Evolutionary conservation across 1,284 basidiomycete species (phyloP).

Genomic region (Ceratobasidium sp.): DNA sequence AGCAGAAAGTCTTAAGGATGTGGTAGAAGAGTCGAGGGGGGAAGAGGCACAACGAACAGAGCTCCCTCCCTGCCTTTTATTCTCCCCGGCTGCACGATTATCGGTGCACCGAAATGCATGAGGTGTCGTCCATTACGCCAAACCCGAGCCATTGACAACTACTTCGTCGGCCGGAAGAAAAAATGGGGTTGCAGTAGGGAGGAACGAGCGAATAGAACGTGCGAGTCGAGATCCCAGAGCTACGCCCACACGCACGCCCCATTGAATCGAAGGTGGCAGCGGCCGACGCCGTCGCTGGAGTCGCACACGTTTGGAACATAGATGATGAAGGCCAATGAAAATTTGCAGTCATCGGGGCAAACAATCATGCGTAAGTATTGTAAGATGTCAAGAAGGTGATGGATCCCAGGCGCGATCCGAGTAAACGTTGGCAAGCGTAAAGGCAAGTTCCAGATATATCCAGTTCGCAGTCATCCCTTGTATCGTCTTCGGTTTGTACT

Average conservation of each 20-base stretch:
- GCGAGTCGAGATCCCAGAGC: neutral
- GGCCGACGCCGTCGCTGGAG: neutral
- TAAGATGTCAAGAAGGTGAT: slow-evolving; percentile 12
- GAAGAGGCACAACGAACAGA: neutral
- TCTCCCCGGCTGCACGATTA: neutral
- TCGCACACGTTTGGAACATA: neutral
- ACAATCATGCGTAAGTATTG: neutral
- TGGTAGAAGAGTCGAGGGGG: neutral
- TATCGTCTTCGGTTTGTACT: too few species aligned
- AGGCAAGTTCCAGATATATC: neutral
- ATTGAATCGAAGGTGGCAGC: neutral
- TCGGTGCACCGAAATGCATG: neutral
- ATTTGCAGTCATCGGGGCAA: neutral
- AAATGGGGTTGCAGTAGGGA: neutral
- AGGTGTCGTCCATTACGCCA: neutral
- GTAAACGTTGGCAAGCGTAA: neutral
- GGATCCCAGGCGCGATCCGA: neutral
- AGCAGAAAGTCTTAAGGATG: neutral
- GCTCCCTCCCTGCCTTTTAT: neutral
- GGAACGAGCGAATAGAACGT: slow-evolving; percentile 17
- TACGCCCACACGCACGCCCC: neutral
- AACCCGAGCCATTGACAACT: neutral
- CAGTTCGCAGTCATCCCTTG: neutral
- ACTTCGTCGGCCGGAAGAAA: neutral
- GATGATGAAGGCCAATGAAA: neutral